phyloP scores from a whole-genome alignment of 305 asterid species.

The Caryopteris hybrid region DNA sequence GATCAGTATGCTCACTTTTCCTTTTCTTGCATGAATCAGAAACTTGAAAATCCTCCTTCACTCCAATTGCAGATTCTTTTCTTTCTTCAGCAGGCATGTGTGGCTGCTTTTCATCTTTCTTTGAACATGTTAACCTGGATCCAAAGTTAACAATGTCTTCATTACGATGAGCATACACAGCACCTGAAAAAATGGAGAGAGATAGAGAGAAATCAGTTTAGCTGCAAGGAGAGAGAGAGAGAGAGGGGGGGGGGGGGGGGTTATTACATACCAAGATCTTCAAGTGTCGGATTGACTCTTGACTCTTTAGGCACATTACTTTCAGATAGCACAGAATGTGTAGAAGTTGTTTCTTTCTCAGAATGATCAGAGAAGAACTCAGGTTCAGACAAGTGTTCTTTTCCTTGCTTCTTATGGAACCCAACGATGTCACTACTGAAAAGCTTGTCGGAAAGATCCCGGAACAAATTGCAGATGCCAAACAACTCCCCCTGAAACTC shows the following conservation, averaged over 20 bases:
- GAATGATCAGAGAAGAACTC: slow-evolving; percentile 40
- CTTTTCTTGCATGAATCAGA: slow-evolving; percentile 31
- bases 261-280: slow-evolving; percentile 61
- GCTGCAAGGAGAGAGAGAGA: background rate
- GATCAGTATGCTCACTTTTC: slow-evolving; percentile 47
- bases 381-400: slow-evolving; percentile 25
- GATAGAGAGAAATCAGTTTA: background rate
- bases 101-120: slow-evolving; percentile 22
- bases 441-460: slow-evolving; percentile 81
- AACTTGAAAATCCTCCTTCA: slow-evolving; percentile 23
- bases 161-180: slow-evolving; percentile 84
- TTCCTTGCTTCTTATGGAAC: slow-evolving; percentile 47
- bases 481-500: slow-evolving; percentile 89
- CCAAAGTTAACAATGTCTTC: slow-evolving; percentile 77
- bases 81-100: slow-evolving; percentile 20
- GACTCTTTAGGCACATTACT: slow-evolving; percentile 12
- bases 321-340: slow-evolving; percentile 21
- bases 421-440: slow-evolving; percentile 89
- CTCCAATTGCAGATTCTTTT: slow-evolving; percentile 23
- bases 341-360: slow-evolving; percentile 20
- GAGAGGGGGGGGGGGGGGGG: background rate
- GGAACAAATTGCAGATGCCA: slow-evolving; percentile 87
- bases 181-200: slow-evolving; percentile 47
- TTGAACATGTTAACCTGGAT: slow-evolving; percentile 15
- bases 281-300: slow-evolving; percentile 34